Conservation (phyloP, 306 rosid genomes). For the Begonia masoniana region DNA sequence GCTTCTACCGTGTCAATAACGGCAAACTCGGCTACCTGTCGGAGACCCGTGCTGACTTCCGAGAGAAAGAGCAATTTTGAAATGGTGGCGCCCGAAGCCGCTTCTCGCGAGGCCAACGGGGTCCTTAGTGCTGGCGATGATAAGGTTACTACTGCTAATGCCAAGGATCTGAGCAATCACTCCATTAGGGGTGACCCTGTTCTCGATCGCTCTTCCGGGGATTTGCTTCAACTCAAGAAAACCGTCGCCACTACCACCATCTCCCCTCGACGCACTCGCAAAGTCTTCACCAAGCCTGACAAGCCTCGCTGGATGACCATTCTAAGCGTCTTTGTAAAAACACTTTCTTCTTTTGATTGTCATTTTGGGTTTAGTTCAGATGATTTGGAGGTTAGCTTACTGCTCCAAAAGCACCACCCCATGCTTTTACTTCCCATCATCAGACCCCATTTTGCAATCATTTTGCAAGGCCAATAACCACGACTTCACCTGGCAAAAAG, state of each 20-base stretch:
- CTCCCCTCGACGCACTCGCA: slow-evolving; percentile 27
- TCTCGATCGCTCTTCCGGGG: slow-evolving; percentile 34
- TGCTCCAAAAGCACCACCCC: too few species aligned
- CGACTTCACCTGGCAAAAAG: slow-evolving; percentile 47
- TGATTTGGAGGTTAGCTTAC: slow-evolving; percentile 29
- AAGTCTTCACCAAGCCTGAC: slow-evolving; percentile 17
- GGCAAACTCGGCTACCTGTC: slow-evolving; percentile 70
- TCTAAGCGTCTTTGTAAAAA: slow-evolving; percentile 41
- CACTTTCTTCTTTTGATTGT: slow-evolving; percentile 33
- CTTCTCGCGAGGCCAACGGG: slow-evolving; percentile 19
- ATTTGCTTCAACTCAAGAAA: slow-evolving; percentile 29
- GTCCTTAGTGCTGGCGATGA: slow-evolving; percentile 20
- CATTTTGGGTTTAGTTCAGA: slow-evolving; percentile 44
- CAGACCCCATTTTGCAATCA: slow-evolving; percentile 25
- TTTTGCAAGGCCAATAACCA: slow-evolving; percentile 52
- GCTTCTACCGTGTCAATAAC: slow-evolving; percentile 89
- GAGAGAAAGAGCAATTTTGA: slow-evolving; percentile 55
- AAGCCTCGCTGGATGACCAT: slow-evolving; percentile 65
- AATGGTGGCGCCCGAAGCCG: slow-evolving; percentile 37
- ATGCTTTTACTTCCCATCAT: too few species aligned
- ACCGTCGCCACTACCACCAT: slow-evolving; percentile 25
- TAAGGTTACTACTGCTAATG: slow-evolving; percentile 10
- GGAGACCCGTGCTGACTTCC: slow-evolving; percentile 45
- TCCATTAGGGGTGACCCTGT: slow-evolving; percentile 56
- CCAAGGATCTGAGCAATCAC: slow-evolving; percentile 67